phyloP scores from a whole-genome alignment of 2,329 filamentous ascomycete genomes.

The Paramyrothecium roridum region DNA sequence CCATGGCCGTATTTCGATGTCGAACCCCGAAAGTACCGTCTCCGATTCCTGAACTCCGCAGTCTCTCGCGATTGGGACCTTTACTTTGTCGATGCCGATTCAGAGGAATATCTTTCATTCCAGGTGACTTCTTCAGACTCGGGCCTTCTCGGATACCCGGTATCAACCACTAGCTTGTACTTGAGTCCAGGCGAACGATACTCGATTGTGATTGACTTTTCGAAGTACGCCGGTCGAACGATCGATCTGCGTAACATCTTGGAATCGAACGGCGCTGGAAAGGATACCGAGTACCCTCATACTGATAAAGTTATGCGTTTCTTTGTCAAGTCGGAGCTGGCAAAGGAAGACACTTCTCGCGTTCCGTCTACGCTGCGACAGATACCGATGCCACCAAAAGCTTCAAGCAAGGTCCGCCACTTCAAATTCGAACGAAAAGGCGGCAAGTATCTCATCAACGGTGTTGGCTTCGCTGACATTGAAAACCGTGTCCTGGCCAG shows the following conservation, averaged over 20 bases:
- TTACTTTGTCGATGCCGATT: conserved; percentile 34
- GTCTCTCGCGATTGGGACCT: conserved; percentile 45
- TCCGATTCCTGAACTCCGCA: conserved; percentile 49
- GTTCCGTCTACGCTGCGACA: conserved; percentile 29
- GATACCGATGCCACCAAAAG: conserved; percentile 32
- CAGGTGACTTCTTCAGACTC: conserved; percentile 52
- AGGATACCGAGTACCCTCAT: conserved; percentile 45
- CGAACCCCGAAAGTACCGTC: conserved; percentile 58
- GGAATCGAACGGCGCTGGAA: conserved; percentile 25
- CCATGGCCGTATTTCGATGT: conserved; percentile 58
- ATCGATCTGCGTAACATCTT: conserved; percentile 33
- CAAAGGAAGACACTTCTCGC: conserved; percentile 29
- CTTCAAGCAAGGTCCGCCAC: conserved; percentile 32
- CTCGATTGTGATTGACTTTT: conserved; percentile 56
- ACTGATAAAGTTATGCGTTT: conserved; percentile 53
- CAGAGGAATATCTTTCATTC: conserved; percentile 35
- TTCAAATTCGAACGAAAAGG: conserved; percentile 43
- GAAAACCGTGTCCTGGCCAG: conserved; percentile 35
- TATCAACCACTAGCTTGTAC: conserved; percentile 36
- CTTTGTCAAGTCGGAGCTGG: conserved; percentile 32
- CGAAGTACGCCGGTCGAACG: conserved; percentile 42
- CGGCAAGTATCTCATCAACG: conserved; percentile 48
- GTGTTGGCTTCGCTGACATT: conserved; percentile 24
- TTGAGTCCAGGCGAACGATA: conserved; percentile 56
- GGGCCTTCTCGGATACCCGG: conserved; percentile 45